Evolutionary conservation across 2,329 filamentous ascomycete species (phyloP), one percentile per base, ranked within the genome.

Genomic region (Dactylellina leptospora): DNA sequence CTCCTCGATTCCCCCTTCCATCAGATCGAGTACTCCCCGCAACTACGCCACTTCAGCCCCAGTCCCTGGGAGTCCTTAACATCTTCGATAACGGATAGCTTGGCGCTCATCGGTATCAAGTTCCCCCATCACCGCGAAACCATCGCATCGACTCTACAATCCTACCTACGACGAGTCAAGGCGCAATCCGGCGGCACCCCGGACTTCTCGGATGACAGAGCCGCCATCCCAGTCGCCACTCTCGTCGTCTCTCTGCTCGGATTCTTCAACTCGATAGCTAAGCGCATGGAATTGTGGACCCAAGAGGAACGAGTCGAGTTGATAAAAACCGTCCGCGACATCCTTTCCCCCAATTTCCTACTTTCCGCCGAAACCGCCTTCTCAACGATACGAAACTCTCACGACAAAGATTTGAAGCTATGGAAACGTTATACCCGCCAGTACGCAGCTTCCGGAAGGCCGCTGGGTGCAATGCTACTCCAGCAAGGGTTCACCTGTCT

Each of bases 401-500:
- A 85, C 25, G 82, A 91, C 18, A 90, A 88, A 77, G 90, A 96
- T 75, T 28, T 74, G n/a, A 75, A 69, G 40, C 61, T 72, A 30
- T 99, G 95, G 95, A 96, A 90, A 81, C 87, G 89, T 74, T 92
- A 91, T 80, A 82, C 91, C 63, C 90, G 89, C 45, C 90, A 93
- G 73, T 99, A 97, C 81, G 87, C 91, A 25, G 85, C 88, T 13
- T 85, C 87, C 68, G 90, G 90, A 8, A 86, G 91, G 18, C 93
- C 96, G 0, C 82, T 99, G 44, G 92, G 95, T 8, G 92, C 93
- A 10, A 95, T 97, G 89, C 84, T 97, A 4, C 81, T 99, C 20
- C 92, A 96, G 79, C 87, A 91, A 77, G 92, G 89, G 74, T 96
- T 96, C 78, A 92, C 96, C 84, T 88, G 87, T 79, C 85, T 97